Conservation (phyloP, 2,329 filamentous ascomycete species). For the Diaporthe nobilis region DNA sequence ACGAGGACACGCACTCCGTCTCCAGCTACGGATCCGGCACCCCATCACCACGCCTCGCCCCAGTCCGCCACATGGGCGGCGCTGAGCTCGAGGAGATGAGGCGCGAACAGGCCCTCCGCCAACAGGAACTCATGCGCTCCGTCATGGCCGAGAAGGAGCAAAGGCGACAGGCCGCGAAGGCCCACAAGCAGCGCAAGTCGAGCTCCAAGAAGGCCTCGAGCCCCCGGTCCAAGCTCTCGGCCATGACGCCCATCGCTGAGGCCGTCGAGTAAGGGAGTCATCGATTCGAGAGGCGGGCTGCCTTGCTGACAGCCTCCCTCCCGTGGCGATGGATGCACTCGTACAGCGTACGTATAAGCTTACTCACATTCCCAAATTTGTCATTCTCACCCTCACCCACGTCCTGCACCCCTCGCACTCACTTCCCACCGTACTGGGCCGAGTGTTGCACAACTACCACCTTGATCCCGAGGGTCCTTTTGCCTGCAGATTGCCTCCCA, state of each 20-base stretch:
- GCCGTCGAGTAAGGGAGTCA: conserved; percentile 55
- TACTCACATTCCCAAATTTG: conserved; percentile 25
- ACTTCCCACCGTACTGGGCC: conserved; percentile 34
- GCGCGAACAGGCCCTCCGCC: conserved; percentile 64
- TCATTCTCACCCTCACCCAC: background rate
- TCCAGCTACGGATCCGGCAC: conserved; percentile 60
- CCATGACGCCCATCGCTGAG: conserved; percentile 71
- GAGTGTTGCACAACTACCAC: conserved; percentile 28
- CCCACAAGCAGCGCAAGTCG: conserved; percentile 53
- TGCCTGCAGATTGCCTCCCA: conserved; percentile 34
- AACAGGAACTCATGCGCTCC: conserved; percentile 67
- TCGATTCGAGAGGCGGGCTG: background rate
- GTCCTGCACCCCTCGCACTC: conserved; percentile 29
- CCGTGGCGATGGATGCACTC: conserved; percentile 34
- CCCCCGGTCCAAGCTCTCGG: conserved; percentile 61
- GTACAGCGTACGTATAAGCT: conserved; percentile 42
- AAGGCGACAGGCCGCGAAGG: conserved; percentile 59
- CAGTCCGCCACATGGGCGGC: conserved; percentile 56
- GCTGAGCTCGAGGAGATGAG: conserved; percentile 65
- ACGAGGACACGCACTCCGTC: conserved; percentile 65
- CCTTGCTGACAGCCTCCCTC: conserved; percentile 24
- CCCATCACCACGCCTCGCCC: conserved; percentile 53
- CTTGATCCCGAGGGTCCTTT: conserved; percentile 31
- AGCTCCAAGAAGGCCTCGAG: conserved; percentile 60
- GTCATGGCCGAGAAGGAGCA: conserved; percentile 69